Evolutionary conservation across 2,329 filamentous ascomycete species (phyloP), one percentile per base, ranked within the genome.

Genomic region (Blastomyces silverae): DNA sequence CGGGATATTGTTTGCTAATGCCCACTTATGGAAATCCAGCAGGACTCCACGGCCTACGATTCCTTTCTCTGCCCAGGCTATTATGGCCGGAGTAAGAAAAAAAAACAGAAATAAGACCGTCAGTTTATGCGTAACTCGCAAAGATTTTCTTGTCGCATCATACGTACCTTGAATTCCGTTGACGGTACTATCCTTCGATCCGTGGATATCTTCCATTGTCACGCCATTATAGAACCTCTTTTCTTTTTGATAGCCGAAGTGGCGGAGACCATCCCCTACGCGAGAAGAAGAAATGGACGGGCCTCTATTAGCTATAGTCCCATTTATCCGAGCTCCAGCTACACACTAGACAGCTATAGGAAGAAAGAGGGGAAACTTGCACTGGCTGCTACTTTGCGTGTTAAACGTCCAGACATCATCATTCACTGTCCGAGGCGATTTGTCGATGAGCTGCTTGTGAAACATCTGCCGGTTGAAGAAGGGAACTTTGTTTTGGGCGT

Each of bases 391-490:
- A 8, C 79, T 79, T 72, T 86, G 84, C 0, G 84, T 82, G 72
- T 87, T 87, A 69, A 86, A 82, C 0, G 78, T 79, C 79, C 84
- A 83, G 39, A 81, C 75, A 72, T 88, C 85, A 70, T 88, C 86
- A 70, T 88, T 87, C 34, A 86, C 81, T 6, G 78, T 75, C 20
- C 80, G 74, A 2, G 82, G 81, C 1, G 77, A 72, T 73, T 85
- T 85, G 56, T 80, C 77, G 64, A 82, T 78, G 34, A 86, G 72
- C 20, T 83, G 72, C 69, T 84, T 80, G 66, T 84, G 77, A 70
- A 89, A 85, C 2, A 78, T 73, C 66, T 82, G 79, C 20, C 86
- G 80, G 64, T 79, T 77, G 73, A 87, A 86, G 72, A 85, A 83
- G 22, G 83, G 79, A 11, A 80, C 72, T 57, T 81, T 74, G 42